phyloP scores from a whole-genome alignment of 2,329 filamentous ascomycete species.

The Fusarium penzigii region DNA sequence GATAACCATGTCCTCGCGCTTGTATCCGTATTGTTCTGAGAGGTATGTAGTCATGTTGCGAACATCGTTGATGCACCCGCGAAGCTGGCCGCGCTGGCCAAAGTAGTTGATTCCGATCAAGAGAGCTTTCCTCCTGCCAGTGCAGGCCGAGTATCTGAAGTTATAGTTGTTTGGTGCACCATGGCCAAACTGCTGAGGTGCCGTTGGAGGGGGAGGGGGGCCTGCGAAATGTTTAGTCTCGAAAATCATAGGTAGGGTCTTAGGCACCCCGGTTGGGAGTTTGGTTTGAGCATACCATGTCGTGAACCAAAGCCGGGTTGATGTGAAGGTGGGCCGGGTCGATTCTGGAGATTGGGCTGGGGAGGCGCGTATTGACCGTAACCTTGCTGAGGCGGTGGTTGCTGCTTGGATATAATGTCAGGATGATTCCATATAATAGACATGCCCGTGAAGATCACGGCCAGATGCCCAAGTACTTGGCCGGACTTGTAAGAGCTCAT shows the following conservation, averaged over 20 bases:
- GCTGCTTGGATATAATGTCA: slow-evolving; percentile 20
- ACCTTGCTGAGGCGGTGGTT: slow-evolving; percentile 36
- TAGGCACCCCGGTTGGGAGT: not conserved
- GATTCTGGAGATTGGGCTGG: slow-evolving; percentile 46
- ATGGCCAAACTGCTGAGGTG: slow-evolving; percentile 72
- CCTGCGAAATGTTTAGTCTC: slow-evolving; percentile 32
- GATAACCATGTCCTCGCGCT: slow-evolving; percentile 94
- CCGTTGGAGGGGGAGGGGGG: slow-evolving; percentile 66
- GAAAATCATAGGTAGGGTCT: not conserved
- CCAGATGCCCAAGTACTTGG: too few relatives aligned
- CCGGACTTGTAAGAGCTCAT: not conserved
- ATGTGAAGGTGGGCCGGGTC: not conserved
- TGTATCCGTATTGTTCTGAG: slow-evolving; percentile 87
- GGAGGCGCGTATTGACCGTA: slow-evolving; percentile 34
- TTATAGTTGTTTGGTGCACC: slow-evolving; percentile 79
- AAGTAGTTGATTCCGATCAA: slow-evolving; percentile 98
- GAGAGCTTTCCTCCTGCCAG: slow-evolving; percentile 82
- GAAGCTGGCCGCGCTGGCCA: slow-evolving; percentile 82
- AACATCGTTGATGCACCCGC: slow-evolving; percentile 96
- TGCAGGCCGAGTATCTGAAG: slow-evolving; percentile 92
- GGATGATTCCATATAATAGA: slow-evolving; percentile 1
- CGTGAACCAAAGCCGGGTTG: slow-evolving; percentile 28
- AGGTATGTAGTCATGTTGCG: slow-evolving; percentile 95
- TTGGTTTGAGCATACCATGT: slow-evolving; percentile 43
- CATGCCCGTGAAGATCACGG: not conserved